Evolutionary conservation across 495 filamentous ascomycete species (phyloP).

Genomic region (Hypoxylon lienhwacheense): DNA sequence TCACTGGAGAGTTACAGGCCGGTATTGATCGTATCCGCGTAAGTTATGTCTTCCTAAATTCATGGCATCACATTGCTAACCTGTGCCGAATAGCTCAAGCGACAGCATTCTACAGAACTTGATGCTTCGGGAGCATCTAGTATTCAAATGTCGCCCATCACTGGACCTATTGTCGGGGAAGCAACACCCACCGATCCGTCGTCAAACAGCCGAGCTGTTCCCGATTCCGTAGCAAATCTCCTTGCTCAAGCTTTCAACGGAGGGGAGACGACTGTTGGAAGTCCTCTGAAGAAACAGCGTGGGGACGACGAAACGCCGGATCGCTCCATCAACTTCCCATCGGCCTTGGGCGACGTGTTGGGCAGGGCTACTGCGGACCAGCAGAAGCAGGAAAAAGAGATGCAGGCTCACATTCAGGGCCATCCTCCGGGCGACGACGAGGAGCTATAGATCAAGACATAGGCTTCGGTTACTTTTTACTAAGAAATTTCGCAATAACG

Average conservation of each 20-base stretch:
- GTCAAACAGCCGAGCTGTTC: constrained; percentile 37
- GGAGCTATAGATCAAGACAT: constrained; percentile 39
- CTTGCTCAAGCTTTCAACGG: constrained; percentile 49
- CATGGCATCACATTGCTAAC: constrained; percentile 29
- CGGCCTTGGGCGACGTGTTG: constrained; percentile 49
- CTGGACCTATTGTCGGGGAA: constrained; percentile 36
- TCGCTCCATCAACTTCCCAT: constrained; percentile 49
- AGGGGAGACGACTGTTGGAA: constrained; percentile 63
- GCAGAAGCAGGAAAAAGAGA: constrained; percentile 41
- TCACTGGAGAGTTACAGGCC: constrained; percentile 84
- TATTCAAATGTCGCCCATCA: constrained; percentile 45
- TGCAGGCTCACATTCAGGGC: constrained; percentile 23
- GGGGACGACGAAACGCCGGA: constrained; percentile 62
- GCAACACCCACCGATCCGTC: constrained; percentile 43
- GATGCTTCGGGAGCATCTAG: constrained; percentile 50
- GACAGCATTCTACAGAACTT: constrained; percentile 85
- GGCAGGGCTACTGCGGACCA: constrained; percentile 48
- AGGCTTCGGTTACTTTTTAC: not conserved
- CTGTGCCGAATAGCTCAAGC: constrained; percentile 73
- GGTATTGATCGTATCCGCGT: constrained; percentile 92
- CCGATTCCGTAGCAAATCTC: constrained; percentile 44
- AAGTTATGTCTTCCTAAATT: constrained; percentile 40
- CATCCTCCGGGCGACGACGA: constrained; percentile 47
- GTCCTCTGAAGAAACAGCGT: constrained; percentile 81
- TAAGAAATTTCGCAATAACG: not conserved